These are phyloP conservation scores for Lachnellula occidentalis DNA, from an alignment of 2,329 filamentous ascomycete species.

Conservation along the genomic window DNA sequence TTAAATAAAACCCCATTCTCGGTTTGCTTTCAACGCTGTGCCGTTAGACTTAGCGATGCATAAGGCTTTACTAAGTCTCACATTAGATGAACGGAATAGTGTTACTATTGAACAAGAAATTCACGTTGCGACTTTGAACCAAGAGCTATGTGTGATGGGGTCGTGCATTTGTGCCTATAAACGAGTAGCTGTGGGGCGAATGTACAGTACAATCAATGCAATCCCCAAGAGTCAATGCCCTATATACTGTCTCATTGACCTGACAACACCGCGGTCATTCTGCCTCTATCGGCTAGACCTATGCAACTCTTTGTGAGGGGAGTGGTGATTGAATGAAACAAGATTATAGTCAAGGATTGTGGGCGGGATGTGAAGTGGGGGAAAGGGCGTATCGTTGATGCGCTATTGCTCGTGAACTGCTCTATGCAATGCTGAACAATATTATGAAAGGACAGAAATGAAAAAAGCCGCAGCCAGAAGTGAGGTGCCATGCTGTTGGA, in stretches of 20 bases:
- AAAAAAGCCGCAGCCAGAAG: slow-evolving; percentile 3
- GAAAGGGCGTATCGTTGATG: slow-evolving; percentile 9
- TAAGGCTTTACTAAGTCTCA: too few species aligned
- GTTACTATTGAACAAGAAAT: too few species aligned
- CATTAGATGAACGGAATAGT: too few species aligned
- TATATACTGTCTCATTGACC: not conserved
- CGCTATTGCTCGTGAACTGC: slow-evolving; percentile 7
- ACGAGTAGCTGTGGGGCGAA: not conserved
- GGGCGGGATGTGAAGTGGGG: not conserved
- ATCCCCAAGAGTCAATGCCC: too few species aligned
- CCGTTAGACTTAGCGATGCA: too few species aligned
- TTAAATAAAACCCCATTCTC: too few species aligned
- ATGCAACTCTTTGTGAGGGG: slow-evolving; percentile 18
- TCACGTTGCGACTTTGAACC: too few species aligned
- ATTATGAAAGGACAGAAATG: slow-evolving; percentile 18
- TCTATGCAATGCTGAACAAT: slow-evolving; percentile 19
- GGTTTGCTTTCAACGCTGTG: too few species aligned
- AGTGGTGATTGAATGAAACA: slow-evolving; percentile 12
- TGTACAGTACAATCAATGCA: not conserved
- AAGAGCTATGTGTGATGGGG: too few species aligned
- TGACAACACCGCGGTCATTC: slow-evolving; percentile 6
- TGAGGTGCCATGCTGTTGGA: not conserved
- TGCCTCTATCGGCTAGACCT: slow-evolving; percentile 15
- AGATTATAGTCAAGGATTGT: slow-evolving; percentile 8
- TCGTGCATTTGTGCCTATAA: not conserved